A percentile compares a stretch with the other conserved stretches of the same genome.
Evolutionary conservation across 805 yeast species (phyloP).

Genomic region (Lipomyces spencermartinsiae): DNA sequence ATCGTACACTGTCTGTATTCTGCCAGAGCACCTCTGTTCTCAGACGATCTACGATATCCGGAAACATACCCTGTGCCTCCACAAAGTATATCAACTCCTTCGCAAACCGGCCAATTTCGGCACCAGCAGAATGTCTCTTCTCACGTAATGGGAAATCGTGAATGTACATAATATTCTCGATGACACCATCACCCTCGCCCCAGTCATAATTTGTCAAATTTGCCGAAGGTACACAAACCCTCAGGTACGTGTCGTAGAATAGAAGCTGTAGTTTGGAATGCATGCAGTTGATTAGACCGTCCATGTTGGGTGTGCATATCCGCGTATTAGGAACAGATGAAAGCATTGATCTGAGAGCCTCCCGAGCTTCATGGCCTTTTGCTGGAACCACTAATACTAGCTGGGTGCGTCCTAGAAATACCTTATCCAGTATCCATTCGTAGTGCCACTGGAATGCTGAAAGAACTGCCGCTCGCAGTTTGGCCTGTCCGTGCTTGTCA

Average conservation of each 20-base stretch:
- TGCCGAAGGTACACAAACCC: conserved; percentile 40
- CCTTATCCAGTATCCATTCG: conserved; percentile 33
- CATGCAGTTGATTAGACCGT: conserved; percentile 34
- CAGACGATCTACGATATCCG: conserved; percentile 30
- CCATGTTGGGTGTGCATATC: conserved; percentile 36
- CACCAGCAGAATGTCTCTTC: neutral
- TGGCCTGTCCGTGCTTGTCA: conserved; percentile 5
- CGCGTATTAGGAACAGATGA: conserved; percentile 24
- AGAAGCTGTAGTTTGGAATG: conserved; percentile 40
- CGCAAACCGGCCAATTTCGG: conserved; percentile 20
- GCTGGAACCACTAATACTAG: conserved; percentile 35
- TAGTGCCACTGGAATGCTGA: conserved; percentile 38
- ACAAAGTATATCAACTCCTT: conserved; percentile 33
- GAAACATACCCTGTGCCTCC: conserved; percentile 32
- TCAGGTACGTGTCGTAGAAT: conserved; percentile 35
- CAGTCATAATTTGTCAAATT: conserved; percentile 41
- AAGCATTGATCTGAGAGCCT: conserved; percentile 2
- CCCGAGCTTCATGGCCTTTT: conserved; percentile 27
- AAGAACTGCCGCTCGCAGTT: conserved; percentile 27
- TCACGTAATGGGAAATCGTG: conserved; percentile 35
- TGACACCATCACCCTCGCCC: conserved; percentile 40
- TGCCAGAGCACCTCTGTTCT: conserved; percentile 32
- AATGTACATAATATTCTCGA: conserved; percentile 39
- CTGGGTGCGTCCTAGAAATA: conserved; percentile 21
- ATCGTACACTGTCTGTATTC: conserved; percentile 35